These are phyloP conservation scores for Candida tetrigidarum DNA, from an alignment of 1,139 yeast genomes.

Conservation along the genomic window DNA sequence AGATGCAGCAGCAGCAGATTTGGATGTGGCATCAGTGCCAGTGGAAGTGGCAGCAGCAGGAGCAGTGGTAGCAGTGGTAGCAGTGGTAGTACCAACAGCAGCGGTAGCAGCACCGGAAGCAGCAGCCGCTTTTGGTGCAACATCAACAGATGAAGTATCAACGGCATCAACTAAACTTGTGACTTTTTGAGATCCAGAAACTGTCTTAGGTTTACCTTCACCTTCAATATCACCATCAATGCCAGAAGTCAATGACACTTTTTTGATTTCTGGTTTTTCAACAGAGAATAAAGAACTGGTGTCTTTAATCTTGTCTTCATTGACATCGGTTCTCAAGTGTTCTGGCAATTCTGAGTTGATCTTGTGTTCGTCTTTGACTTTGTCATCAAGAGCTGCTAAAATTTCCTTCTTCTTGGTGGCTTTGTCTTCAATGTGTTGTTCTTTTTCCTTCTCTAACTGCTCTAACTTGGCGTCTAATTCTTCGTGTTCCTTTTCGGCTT, in stretches of 20 bases:
- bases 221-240: slow-evolving; percentile 12
- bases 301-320: slow-evolving; percentile 45
- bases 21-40: slow-evolving; percentile 7
- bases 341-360: slow-evolving; percentile 57
- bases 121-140: slow-evolving; percentile 6
- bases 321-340: slow-evolving; percentile 49
- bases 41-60: slow-evolving; percentile 6
- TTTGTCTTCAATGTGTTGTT: slow-evolving; percentile 33
- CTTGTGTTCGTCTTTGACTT: slow-evolving; percentile 45
- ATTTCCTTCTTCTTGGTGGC: slow-evolving; percentile 38
- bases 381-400: slow-evolving; percentile 33
- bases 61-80: slow-evolving; percentile 4
- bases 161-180: slow-evolving; percentile 8
- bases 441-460: slow-evolving; percentile 34
- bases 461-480: slow-evolving; percentile 38
- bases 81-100: too few species aligned
- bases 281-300: slow-evolving; percentile 45
- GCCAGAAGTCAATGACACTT: slow-evolving; percentile 20
- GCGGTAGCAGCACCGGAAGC: too few species aligned
- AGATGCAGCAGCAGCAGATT: slow-evolving; percentile 5
- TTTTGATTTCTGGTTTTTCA: slow-evolving; percentile 25
- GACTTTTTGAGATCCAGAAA: neutral
- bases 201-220: slow-evolving; percentile 1
- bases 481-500: slow-evolving; percentile 28
- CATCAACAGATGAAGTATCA: slow-evolving; percentile 7